A percentile compares a stretch with the other conserved stretches of the same genome.
These are phyloP conservation scores for Mortierella sp. DNA, from an alignment of 371 early-diverging fungal species.

Conservation along the genomic window DNA sequence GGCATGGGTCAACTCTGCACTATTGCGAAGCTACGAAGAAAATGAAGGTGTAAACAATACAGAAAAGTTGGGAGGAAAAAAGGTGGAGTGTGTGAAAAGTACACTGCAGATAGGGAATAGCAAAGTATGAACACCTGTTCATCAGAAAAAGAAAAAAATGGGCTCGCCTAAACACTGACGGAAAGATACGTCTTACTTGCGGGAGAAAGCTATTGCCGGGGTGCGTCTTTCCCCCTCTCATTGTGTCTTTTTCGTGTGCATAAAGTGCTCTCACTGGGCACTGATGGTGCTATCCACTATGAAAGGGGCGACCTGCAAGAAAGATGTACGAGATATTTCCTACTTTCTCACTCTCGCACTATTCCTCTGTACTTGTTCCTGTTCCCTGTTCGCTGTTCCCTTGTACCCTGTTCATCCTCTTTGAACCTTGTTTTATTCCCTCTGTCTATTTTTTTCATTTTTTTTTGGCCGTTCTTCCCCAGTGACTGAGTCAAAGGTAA, in stretches of 20 bases:
- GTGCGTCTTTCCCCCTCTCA: neutral
- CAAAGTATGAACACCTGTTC: constrained; percentile 1
- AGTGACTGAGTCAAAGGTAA: neutral
- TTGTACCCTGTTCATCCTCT: no score
- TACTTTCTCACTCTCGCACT: neutral
- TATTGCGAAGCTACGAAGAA: neutral
- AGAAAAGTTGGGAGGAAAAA: neutral
- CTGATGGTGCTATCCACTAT: constrained; percentile 2
- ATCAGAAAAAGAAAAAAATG: neutral
- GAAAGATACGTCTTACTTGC: constrained; percentile 3
- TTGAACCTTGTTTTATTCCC: neutral
- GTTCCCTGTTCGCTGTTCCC: neutral
- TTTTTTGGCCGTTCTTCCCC: neutral
- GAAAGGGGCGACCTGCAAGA: neutral
- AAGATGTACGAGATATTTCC: neutral
- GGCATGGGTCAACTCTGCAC: neutral
- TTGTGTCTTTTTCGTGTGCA: neutral
- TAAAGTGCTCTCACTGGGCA: constrained; percentile 3
- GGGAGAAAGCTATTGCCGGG: constrained; percentile 7
- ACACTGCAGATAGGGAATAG: neutral
- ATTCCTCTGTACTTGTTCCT: neutral
- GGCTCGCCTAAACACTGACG: constrained; percentile 8
- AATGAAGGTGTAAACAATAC: no score
- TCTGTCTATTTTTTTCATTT: neutral
- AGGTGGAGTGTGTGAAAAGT: constrained; percentile 1